Conservation (phyloP, 768 basidiomycete genomes). For the Suillus subalutaceus region DNA sequence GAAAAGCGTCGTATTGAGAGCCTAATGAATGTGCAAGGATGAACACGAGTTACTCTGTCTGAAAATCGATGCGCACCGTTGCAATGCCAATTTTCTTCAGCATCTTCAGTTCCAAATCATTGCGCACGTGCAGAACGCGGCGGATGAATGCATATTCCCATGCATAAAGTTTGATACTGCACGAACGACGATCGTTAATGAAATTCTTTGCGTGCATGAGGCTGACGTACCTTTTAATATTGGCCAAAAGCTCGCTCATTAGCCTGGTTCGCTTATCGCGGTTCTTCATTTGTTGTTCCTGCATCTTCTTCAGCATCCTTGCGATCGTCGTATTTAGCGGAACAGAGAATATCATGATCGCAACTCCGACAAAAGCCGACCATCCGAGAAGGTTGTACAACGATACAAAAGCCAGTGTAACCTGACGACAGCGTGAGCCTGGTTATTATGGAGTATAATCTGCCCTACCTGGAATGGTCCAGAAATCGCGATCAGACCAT, state of each 20-base stretch:
- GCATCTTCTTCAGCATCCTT: conserved; percentile 68
- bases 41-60: not conserved
- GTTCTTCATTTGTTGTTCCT: conserved; percentile 92
- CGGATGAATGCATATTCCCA: conserved; percentile 93
- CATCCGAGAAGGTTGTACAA: conserved; percentile 90
- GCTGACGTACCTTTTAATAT: conserved; percentile 72
- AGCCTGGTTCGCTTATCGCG: conserved; percentile 80
- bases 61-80: conserved; percentile 45
- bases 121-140: conserved; percentile 77
- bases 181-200: not conserved
- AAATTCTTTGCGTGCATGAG: not conserved
- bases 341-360: conserved; percentile 82
- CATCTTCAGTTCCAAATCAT: conserved; percentile 81
- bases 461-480: conserved; percentile 78
- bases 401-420: conserved; percentile 86
- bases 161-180: conserved; percentile 86
- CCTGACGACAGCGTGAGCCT: conserved; percentile 42
- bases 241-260: conserved; percentile 93
- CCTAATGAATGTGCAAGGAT: conserved; percentile 33
- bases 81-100: conserved; percentile 80
- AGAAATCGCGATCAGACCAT: conserved; percentile 82
- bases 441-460: not conserved
- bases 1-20: conserved; percentile 67
- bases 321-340: conserved; percentile 79
- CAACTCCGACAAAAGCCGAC: conserved; percentile 89